Evolutionary conservation across 2,329 filamentous ascomycete species (phyloP).

Genomic region (Ophiobolus disseminans): DNA sequence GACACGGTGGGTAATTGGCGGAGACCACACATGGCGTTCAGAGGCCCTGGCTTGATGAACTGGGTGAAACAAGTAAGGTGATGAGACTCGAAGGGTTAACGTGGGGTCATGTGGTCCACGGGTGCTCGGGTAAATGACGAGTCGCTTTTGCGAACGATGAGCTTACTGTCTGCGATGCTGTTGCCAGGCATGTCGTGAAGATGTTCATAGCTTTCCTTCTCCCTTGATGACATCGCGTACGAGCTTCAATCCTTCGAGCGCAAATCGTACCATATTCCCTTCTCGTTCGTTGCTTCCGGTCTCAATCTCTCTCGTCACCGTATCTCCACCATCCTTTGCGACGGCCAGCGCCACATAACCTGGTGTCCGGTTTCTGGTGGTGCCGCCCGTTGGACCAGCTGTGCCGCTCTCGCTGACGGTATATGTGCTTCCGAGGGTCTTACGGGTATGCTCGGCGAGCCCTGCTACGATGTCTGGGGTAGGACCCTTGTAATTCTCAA

Average conservation of each 20-base stretch:
- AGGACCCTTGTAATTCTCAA: slow-evolving; percentile 65
- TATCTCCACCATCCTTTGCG: slow-evolving; percentile 59
- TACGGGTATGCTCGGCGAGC: slow-evolving; percentile 64
- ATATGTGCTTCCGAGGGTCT: slow-evolving; percentile 64
- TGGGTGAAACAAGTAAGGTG: no score
- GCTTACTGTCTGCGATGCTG: no score
- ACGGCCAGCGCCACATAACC: slow-evolving; percentile 72
- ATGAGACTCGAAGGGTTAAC: no score
- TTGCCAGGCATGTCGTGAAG: no score
- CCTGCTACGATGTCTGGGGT: slow-evolving; percentile 64
- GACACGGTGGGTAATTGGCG: no score
- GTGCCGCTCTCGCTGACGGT: slow-evolving; percentile 67
- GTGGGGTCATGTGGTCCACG: no score
- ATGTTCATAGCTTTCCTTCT: slow-evolving; percentile 49
- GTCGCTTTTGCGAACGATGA: no score
- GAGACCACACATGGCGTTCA: no score
- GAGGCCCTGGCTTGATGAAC: no score
- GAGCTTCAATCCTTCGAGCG: slow-evolving; percentile 63
- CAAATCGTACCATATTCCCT: slow-evolving; percentile 69
- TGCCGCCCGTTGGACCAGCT: slow-evolving; percentile 67
- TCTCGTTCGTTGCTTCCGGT: slow-evolving; percentile 64
- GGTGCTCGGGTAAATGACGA: no score
- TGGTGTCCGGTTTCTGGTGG: slow-evolving; percentile 63
- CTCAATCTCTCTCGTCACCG: slow-evolving; percentile 61
- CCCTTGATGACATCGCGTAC: slow-evolving; percentile 63